Evolutionary conservation across 495 filamentous ascomycete genomes (phyloP), one percentile per base, ranked within the genome.

Genomic region (Letharia lupina): DNA sequence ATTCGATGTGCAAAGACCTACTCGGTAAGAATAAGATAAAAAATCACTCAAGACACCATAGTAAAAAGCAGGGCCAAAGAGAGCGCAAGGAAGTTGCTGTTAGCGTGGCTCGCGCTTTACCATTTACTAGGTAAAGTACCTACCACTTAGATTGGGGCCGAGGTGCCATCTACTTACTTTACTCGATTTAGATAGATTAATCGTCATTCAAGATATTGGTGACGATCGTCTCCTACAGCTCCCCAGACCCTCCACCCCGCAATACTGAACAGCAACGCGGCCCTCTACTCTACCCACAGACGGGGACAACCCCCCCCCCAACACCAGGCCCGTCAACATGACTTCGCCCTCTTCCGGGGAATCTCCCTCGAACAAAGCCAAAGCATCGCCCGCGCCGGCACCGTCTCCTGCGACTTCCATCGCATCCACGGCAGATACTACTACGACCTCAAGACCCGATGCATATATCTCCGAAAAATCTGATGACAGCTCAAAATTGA

Each of bases 401-500:
- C 71, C 71, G 39, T 76, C 75, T 15, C 70, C 59, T 12, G 64
- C 72, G 6, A 65, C 64, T 31, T 75, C 74, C n/a, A 69, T 69
- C 9, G 64, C 66, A 56, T 70, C 72, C 4, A 71, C 60, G 15
- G 66, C 64, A 64, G 70, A 71, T 61, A 67, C 77, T 41, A 75
- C 82, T 48, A 65, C 63, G 15, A 64, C 42, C 35, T 72, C 70
- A 45, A 67, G 70, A 33, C 66, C 67, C 15, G 58, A 67, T 39
- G 62, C 70, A 4, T 72, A 70, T 54, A 37, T 70, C n/a, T 72
- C 70, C 3, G 89, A 91, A 70, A 90, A 89, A 73, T 83, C 87
- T 57, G 90, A 91, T 77, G 91, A 96, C 61, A 86, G 84, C 62
- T 91, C 88, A 40, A 94, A 94, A 78, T 79, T 96, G 61, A 87